Evolutionary conservation across 2,329 filamentous ascomycete genomes (phyloP).

Genomic region (Colletotrichum falcatum): DNA sequence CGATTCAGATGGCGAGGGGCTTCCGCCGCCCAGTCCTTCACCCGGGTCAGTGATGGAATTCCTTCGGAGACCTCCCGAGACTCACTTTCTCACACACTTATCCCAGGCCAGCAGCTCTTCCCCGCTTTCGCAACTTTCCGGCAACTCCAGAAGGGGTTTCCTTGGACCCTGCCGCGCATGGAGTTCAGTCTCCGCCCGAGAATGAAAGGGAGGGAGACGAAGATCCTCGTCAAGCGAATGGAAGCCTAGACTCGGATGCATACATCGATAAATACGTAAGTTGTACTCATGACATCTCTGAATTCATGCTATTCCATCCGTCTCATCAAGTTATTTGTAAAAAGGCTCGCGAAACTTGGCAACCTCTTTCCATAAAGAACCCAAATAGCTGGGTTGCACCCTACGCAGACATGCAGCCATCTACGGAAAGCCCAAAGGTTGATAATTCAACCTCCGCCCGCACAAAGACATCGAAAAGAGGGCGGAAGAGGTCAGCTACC

Average conservation of each 20-base stretch:
- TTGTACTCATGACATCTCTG: rapidly evolving
- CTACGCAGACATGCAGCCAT: not conserved
- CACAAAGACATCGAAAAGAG: not conserved
- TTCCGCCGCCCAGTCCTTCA: not conserved
- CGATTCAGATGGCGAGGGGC: not conserved
- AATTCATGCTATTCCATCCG: not conserved
- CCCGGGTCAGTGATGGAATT: not conserved
- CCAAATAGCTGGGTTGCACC: too few relatives aligned
- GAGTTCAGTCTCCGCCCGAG: not conserved
- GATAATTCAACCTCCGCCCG: not conserved
- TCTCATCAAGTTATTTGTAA: not conserved
- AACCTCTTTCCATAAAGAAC: not conserved
- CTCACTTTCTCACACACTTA: not conserved
- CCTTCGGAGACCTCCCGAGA: not conserved
- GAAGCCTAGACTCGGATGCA: not conserved
- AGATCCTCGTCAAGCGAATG: not conserved
- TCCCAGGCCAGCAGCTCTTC: not conserved
- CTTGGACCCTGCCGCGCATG: not conserved
- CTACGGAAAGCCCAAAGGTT: not conserved
- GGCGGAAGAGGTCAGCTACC: not conserved
- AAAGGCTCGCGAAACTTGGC: rapidly evolving
- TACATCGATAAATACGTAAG: rapidly evolving
- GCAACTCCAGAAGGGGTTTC: not conserved
- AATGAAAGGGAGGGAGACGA: not conserved
- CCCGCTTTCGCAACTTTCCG: not conserved